Evolutionary conservation across 352 stramenopile genomes (phyloP).

Genomic region (Globisporangium acanthophoron): DNA sequence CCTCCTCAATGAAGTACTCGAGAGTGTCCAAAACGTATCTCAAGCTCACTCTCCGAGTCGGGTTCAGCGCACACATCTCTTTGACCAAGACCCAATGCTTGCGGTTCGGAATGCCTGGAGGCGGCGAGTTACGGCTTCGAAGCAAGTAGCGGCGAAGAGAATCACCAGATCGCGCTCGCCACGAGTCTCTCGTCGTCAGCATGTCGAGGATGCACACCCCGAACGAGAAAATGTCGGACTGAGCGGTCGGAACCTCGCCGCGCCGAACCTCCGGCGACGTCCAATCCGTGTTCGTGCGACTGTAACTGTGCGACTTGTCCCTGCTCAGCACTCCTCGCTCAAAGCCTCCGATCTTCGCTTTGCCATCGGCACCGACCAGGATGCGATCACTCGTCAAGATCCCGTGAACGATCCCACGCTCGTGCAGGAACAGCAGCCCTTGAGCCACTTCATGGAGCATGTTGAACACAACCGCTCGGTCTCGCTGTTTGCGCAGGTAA

Average conservation of each 20-base stretch:
- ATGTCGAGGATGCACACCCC: constrained; percentile 7
- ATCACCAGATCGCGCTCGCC: background rate
- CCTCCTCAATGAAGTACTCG: background rate
- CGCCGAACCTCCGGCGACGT: constrained; percentile 1
- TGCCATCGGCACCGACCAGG: constrained; percentile 4
- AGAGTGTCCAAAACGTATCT: constrained; percentile 1
- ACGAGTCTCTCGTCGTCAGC: constrained; percentile 1
- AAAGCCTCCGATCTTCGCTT: constrained; percentile 7
- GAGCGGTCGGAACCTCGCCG: background rate
- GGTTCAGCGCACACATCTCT: constrained; percentile 3
- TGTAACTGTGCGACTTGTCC: background rate
- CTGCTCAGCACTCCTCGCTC: background rate
- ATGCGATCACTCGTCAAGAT: constrained; percentile 3
- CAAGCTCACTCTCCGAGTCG: background rate
- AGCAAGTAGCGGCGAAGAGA: constrained; percentile 4
- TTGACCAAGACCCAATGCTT: constrained; percentile 7
- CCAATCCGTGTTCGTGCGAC: background rate
- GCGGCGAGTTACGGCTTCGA: background rate
- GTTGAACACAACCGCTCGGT: background rate
- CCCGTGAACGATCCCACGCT: constrained; percentile 1
- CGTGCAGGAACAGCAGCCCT: constrained; percentile 5
- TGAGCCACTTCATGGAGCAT: constrained; percentile 10
- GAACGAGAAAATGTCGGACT: constrained; percentile 4
- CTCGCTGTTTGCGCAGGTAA: background rate
- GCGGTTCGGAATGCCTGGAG: background rate